Evolutionary conservation across 2,329 filamentous ascomycete species (phyloP), one percentile per base, ranked within the genome.

Genomic region (Thelonectria olida): DNA sequence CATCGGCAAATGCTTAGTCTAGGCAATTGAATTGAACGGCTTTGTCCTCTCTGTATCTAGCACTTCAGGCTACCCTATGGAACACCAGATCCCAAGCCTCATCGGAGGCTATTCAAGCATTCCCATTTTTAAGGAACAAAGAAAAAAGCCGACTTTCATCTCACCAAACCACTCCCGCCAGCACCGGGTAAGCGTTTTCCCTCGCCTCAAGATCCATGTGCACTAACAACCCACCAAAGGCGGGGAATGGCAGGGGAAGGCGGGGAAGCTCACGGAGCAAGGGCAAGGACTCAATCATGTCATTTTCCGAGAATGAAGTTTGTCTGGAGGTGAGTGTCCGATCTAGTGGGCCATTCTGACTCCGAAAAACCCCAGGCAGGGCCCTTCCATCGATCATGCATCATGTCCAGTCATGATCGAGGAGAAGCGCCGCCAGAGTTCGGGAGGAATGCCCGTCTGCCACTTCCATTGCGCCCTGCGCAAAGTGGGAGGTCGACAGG

Each of bases 171-270:
- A 15, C 31, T 13, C 15, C 12, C 31, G 4, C 31, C 13, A 31
- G 9, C 31, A 4, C 31, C 31, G 31, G 31, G 31, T 34, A 34
- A 34, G 31, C 15, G 15, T 34, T 34, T 34, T 34, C 7, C 31
- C 31, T 34, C 31, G 13, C 31, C 31, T 34, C 31, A 34, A n/a
- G 31, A 34, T 34, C 31, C 31, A 15, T 13, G 31, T 5, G 31
- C 31, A 34, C 31, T 13, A 34, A 34, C 31, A 3, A 10, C 31
- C 31, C 31, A 34, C 31, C 31, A 34, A 34, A 34, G 31, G 31
- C 41, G 39, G 20, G 20, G 41, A 23, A 44, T 70, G 70, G 15
- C 31, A 10, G 72, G 50, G 58, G 65, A 31, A 73, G 69, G 42
- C 42, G 20, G 42, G 25, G 25, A 28, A 47, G 22, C 19, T 47